Percentiles rank a stretch among this genome's conserved stretches.
phyloP scores from a whole-genome alignment of 805 yeast species.

The Kodamaea neixiangensis region DNA sequence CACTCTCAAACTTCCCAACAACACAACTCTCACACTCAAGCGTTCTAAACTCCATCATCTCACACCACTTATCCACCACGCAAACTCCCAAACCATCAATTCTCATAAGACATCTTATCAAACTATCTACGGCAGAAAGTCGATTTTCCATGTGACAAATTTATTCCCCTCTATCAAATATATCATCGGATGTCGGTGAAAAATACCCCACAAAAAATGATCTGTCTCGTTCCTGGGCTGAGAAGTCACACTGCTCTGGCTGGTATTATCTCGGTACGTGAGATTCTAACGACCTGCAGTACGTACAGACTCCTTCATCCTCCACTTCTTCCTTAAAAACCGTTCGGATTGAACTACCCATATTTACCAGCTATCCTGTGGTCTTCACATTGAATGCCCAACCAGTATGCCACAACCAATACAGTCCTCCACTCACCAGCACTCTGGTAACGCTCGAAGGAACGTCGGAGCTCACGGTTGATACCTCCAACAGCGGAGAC shows the following conservation, averaged over 20 bases:
- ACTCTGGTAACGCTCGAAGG: neutral
- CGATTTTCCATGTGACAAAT: neutral
- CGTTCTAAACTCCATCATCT: neutral
- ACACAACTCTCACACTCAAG: neutral
- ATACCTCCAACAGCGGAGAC: neutral
- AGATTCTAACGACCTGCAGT: neutral
- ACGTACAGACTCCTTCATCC: no score
- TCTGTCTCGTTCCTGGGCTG: neutral
- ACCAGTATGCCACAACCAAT: no score
- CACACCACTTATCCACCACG: no score
- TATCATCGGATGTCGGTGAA: conserved; percentile 5
- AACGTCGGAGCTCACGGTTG: neutral
- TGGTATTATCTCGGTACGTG: neutral
- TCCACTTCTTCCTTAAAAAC: no score
- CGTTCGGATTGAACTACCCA: no score
- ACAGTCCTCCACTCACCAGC: no score
- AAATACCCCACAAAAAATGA: conserved; percentile 1
- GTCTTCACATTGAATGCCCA: no score
- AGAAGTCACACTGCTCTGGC: neutral
- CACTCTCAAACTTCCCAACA: no score
- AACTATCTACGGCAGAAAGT: neutral
- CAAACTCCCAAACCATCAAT: neutral
- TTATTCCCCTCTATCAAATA: neutral
- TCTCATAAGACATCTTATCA: neutral
- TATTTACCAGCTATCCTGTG: no score